A percentile compares a stretch with the other conserved stretches of the same genome.
Conservation (phyloP, 2,329 filamentous ascomycete species). For the Fonsecaea pedrosoi region DNA sequence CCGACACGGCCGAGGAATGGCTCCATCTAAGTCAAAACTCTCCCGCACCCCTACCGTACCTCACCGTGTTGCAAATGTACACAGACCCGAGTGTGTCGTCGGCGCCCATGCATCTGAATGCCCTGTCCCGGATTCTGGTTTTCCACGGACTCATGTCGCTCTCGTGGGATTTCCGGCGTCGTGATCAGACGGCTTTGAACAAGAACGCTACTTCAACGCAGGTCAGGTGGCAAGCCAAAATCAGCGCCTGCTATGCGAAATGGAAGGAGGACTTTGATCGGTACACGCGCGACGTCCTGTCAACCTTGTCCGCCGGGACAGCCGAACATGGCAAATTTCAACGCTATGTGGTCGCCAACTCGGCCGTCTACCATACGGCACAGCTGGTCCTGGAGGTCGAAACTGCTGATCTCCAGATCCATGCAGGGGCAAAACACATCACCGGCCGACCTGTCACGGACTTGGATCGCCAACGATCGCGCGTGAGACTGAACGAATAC, state of each 20-base stretch:
- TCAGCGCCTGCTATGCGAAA: conserved; percentile 61
- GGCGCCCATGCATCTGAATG: conserved; percentile 54
- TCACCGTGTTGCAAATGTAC: conserved; percentile 61
- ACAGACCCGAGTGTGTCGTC: conserved; percentile 53
- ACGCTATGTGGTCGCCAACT: conserved; percentile 57
- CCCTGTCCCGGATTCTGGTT: conserved; percentile 60
- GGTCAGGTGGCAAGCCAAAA: conserved; percentile 57
- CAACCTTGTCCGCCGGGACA: conserved; percentile 42
- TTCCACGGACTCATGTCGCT: conserved; percentile 69
- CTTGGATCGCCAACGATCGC: conserved; percentile 59
- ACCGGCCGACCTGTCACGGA: conserved; percentile 62
- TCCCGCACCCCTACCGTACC: conserved; percentile 43
- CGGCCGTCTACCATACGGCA: conserved; percentile 65
- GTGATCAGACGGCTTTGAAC: conserved; percentile 58
- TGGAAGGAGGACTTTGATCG: conserved; percentile 66
- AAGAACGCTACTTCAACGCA: not conserved
- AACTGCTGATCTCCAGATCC: conserved; percentile 68
- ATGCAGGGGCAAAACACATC: conserved; percentile 65
- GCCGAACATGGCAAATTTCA: conserved; percentile 49
- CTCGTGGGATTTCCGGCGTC: conserved; percentile 66
- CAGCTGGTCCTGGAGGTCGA: conserved; percentile 64
- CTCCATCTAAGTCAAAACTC: conserved; percentile 50
- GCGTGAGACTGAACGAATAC: conserved; percentile 38
- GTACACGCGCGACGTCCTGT: conserved; percentile 54
- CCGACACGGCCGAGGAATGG: conserved; percentile 61